phyloP scores from a whole-genome alignment of 176 grass and related monocot genomes.

The Triticum turgidum region DNA sequence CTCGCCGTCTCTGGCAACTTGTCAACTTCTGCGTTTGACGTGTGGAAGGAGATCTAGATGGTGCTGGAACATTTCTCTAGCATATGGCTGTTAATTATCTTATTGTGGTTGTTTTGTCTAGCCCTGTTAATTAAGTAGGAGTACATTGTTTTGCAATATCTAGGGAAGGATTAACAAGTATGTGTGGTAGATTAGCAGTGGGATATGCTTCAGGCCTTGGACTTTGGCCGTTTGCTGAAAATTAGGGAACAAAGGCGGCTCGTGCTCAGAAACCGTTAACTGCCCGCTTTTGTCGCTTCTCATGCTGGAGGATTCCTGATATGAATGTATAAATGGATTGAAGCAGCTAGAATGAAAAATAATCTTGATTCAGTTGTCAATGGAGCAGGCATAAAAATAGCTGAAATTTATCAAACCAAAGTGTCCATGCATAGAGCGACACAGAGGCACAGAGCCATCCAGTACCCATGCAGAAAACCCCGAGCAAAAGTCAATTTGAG shows the following conservation, averaged over 20 bases:
- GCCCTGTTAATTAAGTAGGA: not conserved
- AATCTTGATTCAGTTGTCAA: not conserved
- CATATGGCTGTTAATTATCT: not conserved
- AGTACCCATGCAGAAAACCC: too few species aligned
- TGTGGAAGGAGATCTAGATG: not conserved
- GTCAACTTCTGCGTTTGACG: constrained; percentile 23
- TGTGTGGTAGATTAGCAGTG: not conserved
- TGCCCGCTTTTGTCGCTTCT: not conserved
- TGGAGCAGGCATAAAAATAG: not conserved
- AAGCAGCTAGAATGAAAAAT: not conserved
- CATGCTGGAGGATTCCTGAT: not conserved
- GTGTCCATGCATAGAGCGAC: too few species aligned
- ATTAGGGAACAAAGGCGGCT: not conserved
- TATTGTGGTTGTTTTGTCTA: not conserved
- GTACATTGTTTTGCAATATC: not conserved
- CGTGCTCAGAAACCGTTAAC: constrained; percentile 1
- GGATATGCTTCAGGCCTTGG: not conserved
- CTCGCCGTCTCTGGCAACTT: constrained; percentile 1
- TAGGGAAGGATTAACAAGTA: not conserved
- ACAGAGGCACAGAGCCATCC: too few species aligned
- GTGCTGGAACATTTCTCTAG: not conserved
- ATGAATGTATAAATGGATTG: not conserved
- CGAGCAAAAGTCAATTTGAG: too few species aligned
- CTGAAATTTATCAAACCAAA: too few species aligned
- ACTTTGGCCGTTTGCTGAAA: not conserved